phyloP scores from a whole-genome alignment of 345 rosid species.

The Moricandia arvensis region DNA sequence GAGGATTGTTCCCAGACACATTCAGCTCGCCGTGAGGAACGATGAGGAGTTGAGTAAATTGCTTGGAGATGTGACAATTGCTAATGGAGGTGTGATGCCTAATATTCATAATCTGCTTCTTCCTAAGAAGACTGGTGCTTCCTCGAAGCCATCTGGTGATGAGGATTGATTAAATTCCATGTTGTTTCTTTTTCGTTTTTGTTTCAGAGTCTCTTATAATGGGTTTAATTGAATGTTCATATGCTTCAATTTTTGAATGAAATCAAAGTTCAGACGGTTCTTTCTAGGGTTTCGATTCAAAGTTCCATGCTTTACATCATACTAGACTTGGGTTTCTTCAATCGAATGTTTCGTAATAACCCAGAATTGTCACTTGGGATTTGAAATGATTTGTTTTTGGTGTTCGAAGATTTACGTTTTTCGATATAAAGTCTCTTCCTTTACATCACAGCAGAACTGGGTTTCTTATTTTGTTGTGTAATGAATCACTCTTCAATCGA shows the following conservation, averaged over 20 bases:
- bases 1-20: slow-evolving; percentile 84
- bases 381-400: not conserved
- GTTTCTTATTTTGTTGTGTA: too few species aligned
- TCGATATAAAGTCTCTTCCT: too few species aligned
- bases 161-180: slow-evolving; percentile 46
- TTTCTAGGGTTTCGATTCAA: not conserved
- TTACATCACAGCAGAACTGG: too few species aligned
- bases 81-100: slow-evolving; percentile 96
- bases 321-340: not conserved
- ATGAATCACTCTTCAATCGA: not conserved
- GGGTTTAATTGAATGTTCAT: not conserved
- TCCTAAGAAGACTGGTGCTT: slow-evolving; percentile 72
- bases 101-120: slow-evolving; percentile 90
- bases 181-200: not conserved
- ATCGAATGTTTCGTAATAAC: not conserved
- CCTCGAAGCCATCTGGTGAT: slow-evolving; percentile 48
- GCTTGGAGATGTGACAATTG: slow-evolving; percentile 86
- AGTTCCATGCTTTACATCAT: not conserved
- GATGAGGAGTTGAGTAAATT: slow-evolving; percentile 93
- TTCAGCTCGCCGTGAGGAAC: slow-evolving; percentile 82
- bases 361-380: not conserved
- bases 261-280: not conserved
- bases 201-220: not conserved
- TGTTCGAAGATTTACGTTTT: too few species aligned
- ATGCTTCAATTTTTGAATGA: not conserved